These are phyloP conservation scores for Aspergillus viridinutans DNA, from an alignment of 2,329 filamentous ascomycete genomes.

Conservation along the genomic window DNA sequence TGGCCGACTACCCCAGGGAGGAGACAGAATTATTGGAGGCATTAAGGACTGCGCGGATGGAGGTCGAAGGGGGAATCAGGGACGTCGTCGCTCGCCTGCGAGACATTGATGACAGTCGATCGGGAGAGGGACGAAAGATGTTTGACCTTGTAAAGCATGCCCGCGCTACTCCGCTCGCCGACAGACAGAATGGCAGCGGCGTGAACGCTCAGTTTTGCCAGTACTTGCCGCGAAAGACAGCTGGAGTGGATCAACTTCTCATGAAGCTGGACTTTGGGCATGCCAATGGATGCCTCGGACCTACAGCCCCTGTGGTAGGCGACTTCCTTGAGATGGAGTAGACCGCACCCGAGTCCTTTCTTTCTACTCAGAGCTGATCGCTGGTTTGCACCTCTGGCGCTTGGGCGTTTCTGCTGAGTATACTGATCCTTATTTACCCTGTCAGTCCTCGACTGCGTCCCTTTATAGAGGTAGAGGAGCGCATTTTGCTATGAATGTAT, in stretches of 20 bases:
- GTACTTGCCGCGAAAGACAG: slow-evolving; percentile 69
- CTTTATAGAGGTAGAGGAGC: not conserved
- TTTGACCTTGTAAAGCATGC: slow-evolving; percentile 28
- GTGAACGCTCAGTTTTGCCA: slow-evolving; percentile 18
- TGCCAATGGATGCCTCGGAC: slow-evolving; percentile 17
- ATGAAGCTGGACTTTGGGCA: slow-evolving; percentile 76
- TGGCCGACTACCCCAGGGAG: slow-evolving; percentile 67
- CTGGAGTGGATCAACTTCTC: slow-evolving; percentile 75
- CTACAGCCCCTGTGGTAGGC: not conserved
- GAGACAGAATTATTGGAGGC: slow-evolving; percentile 64
- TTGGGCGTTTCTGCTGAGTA: not conserved
- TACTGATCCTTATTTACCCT: too few relatives aligned
- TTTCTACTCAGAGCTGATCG: not conserved
- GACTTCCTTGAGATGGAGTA: slow-evolving; percentile 6
- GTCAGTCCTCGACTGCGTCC: not conserved
- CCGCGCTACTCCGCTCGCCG: slow-evolving; percentile 22
- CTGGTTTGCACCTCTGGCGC: not conserved
- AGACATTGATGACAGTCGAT: slow-evolving; percentile 57
- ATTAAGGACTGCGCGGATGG: slow-evolving; percentile 59
- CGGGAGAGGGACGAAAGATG: slow-evolving; percentile 35
- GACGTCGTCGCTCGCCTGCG: slow-evolving; percentile 54
- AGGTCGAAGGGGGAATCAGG: slow-evolving; percentile 65
- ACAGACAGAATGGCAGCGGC: slow-evolving; percentile 21
- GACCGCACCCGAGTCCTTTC: not conserved
- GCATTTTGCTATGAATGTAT: not conserved